Evolutionary conservation across 2,329 filamentous ascomycete species (phyloP), one percentile per base, ranked within the genome.

Genomic region (Alternaria sp.): DNA sequence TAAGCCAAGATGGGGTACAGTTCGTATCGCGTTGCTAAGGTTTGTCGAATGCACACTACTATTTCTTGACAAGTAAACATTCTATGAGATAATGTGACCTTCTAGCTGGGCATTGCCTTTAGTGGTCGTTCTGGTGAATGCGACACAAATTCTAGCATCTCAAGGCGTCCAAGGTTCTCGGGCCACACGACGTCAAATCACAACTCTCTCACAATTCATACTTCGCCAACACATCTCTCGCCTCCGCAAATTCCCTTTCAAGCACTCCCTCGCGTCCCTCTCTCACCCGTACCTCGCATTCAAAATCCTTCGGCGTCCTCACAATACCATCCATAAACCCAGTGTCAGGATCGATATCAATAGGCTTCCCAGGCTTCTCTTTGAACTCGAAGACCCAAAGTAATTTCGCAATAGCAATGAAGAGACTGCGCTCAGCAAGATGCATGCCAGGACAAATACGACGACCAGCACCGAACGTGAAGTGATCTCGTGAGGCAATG

Each of bases 391-490:
- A 88, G 0, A 81, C 86, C 87, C 87, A 89, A 0, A 89, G 69
- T 21, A 81, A 25, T 47, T 75, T 74, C 17, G 73, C 70, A 28
- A 79, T 63, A 8, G 75, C 76, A 21, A 77, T 68, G 65, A 76
- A 82, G 45, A 88, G 77, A 0, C 82, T 86, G 0, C 85, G 82
- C 45, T 85, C 82, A 0, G 84, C 85, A 1, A 88, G 80, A 55
- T 88, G 85, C 66, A 85, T 82, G 0, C 85, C 85, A 2, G 81
- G 80, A 63, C 85, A 86, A 28, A 83, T 79, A 7, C 85, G 78
- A 7, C 85, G 77, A 0, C 85, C 85, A 9, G 80, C 81, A 0
- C 84, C 84, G 65, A 85, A 86, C 1, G 75, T 75, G 68, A 83
- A 86, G 54, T 85, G 84, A 65, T 83, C 81, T 40, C 82, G 75